These are phyloP conservation scores for Blastomyces percursus DNA, from an alignment of 2,329 filamentous ascomycete species.

Conservation along the genomic window DNA sequence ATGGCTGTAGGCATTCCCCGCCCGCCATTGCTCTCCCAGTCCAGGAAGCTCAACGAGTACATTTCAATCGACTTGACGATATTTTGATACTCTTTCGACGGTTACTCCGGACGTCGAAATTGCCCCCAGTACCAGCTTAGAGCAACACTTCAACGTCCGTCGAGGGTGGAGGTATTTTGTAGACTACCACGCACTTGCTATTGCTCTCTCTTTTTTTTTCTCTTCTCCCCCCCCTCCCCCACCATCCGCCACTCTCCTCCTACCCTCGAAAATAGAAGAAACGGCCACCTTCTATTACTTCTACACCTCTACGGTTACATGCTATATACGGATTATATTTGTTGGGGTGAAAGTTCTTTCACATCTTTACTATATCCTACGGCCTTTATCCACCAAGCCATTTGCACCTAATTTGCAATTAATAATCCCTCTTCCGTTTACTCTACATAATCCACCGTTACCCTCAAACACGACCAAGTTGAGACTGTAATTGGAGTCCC, in stretches of 20 bases:
- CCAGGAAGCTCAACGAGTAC: slow-evolving; percentile 73
- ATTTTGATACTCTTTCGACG: slow-evolving; percentile 45
- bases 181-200: slow-evolving; percentile 1
- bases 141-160: slow-evolving; percentile 30
- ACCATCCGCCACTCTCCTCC: not conserved
- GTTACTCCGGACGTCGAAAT: slow-evolving; percentile 48
- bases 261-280: not conserved
- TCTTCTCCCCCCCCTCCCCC: not conserved
- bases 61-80: slow-evolving; percentile 44
- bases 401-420: not conserved
- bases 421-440: not conserved
- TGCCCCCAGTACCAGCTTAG: slow-evolving; percentile 37
- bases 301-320: not conserved
- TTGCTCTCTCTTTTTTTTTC: not conserved
- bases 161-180: slow-evolving; percentile 29
- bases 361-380: not conserved
- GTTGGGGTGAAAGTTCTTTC: not conserved
- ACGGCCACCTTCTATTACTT: not conserved
- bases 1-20: not conserved
- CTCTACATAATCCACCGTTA: not conserved
- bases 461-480: not conserved
- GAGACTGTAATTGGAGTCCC: not conserved
- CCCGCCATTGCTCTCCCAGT: slow-evolving; percentile 41
- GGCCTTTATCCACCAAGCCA: not conserved
- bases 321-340: not conserved